Base-by-base conservation (phyloP, 2,329 filamentous ascomycete species). In the Lasiodiplodia theobromae region DNA sequence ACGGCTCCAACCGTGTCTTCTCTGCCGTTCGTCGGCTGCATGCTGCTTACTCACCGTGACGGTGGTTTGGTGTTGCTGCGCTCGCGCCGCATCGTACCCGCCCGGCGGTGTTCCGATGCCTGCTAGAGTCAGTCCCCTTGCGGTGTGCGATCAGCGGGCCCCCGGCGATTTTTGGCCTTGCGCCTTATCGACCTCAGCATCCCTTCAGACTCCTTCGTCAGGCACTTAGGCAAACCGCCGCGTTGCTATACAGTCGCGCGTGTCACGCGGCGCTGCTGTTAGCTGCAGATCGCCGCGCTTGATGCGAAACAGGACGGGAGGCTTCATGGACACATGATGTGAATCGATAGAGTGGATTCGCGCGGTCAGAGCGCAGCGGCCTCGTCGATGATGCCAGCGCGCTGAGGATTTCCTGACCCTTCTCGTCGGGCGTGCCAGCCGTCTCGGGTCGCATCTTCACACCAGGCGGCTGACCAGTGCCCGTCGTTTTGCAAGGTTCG, bases 61-160 rank as follows among this genome's bases (percentile, higher is more conserved):
- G 31, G n/a, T 38, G 51, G 28, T 34, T 18, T 64, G 21, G 58
- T 44, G 16, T n/a, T 62, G 38, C 34, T 44, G 23, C 44, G 56
- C 37, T 11, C 34, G 57, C 38, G 38, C 37, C 38, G 38, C 60
- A 60, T 14, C 18, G 7, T 40, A 21, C 54, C 21, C 54, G 54
- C 37, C 34, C 54, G n/a, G 54, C 34, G 6, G 56, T 37, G 58
- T 51, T 63, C 58, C 58, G 58, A 63, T 63, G 58, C 58, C 58
- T 49, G 58, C 58, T 18, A 40, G 60, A 38, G 31, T 40, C 21
- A 21, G 52, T 47, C 60, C 60, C 60, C 38, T 52, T 64, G 44
- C 60, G 60, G 60, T 64, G 44, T 64, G 47, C 60, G 60, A 64
- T 64, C 40, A 25, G 60, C 60, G 60, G 60, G 31, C 28, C 60